A percentile compares a stretch with the other conserved stretches of the same genome.
Conservation (phyloP, 768 basidiomycete species). For the Russula brevipes region DNA sequence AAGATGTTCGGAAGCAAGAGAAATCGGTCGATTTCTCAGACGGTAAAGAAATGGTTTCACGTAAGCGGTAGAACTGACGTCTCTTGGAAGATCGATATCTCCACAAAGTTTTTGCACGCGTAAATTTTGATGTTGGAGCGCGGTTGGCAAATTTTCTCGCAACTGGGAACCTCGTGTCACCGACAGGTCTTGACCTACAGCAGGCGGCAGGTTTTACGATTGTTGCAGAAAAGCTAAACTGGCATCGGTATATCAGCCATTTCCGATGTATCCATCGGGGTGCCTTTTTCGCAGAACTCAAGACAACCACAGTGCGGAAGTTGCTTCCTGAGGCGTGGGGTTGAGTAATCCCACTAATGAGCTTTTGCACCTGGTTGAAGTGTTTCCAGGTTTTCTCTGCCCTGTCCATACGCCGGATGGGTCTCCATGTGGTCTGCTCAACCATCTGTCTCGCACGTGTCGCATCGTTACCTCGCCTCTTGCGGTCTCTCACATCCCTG, state of each 20-base stretch:
- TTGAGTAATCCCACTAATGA: constrained; percentile 33
- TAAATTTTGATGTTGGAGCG: constrained; percentile 89
- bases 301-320: constrained; percentile 96
- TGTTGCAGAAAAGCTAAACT: constrained; percentile 97
- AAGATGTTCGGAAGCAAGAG: constrained; percentile 72
- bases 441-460: constrained; percentile 92
- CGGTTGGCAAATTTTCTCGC: constrained; percentile 93
- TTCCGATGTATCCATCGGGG: constrained; percentile 98
- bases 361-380: constrained; percentile 12
- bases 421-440: constrained; percentile 93
- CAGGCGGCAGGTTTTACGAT: constrained; percentile 99
- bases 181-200: constrained; percentile 92
- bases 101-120: constrained; percentile 61
- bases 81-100: constrained; percentile 70
- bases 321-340: constrained; percentile 98
- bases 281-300: constrained; percentile 97
- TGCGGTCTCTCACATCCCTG: constrained; percentile 70
- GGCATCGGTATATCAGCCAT: constrained; percentile 96
- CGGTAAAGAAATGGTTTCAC: constrained; percentile 44
- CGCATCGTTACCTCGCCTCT: constrained; percentile 80
- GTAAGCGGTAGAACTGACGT: background rate
- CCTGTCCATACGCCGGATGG: constrained; percentile 99
- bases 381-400: constrained; percentile 77
- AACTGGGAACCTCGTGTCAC: constrained; percentile 92
- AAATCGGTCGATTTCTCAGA: constrained; percentile 82